Evolutionary conservation across 2,329 filamentous ascomycete species (phyloP).

Genomic region (Arthroderma uncinatum): DNA sequence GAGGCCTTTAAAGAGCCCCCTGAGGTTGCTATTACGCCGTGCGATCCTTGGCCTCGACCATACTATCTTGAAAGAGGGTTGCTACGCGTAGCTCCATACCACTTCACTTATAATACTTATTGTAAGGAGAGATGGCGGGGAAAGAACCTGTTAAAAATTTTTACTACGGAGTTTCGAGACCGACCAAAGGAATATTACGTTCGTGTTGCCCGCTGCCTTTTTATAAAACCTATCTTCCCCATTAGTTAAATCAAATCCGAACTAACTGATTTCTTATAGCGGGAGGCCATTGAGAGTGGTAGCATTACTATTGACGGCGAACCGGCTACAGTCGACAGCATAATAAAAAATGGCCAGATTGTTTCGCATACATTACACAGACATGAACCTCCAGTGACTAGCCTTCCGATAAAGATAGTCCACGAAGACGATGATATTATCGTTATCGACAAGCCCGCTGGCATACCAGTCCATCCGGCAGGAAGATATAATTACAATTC

Average conservation of each 20-base stretch:
- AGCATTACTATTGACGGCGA: slow-evolving; percentile 72
- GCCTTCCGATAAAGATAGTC: slow-evolving; percentile 65
- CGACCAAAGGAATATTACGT: slow-evolving; percentile 77
- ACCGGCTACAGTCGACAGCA: slow-evolving; percentile 53
- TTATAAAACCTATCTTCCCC: background rate
- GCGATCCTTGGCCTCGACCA: slow-evolving; percentile 50
- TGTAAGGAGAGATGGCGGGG: slow-evolving; percentile 91
- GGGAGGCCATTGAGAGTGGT: slow-evolving; percentile 67
- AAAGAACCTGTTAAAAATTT: slow-evolving; percentile 71
- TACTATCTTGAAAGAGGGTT: slow-evolving; percentile 79
- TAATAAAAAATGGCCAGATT: slow-evolving; percentile 77
- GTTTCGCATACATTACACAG: slow-evolving; percentile 90
- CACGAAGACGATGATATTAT: slow-evolving; percentile 90
- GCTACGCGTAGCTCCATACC: slow-evolving; percentile 73
- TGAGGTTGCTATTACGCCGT: slow-evolving; percentile 25
- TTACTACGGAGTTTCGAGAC: slow-evolving; percentile 84
- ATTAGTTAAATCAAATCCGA: background rate
- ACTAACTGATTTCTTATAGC: slow-evolving; percentile 29
- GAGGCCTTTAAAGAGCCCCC: slow-evolving; percentile 21
- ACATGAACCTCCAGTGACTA: slow-evolving; percentile 87
- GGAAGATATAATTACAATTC: slow-evolving; percentile 95
- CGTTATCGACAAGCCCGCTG: slow-evolving; percentile 92
- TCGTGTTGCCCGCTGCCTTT: slow-evolving; percentile 25
- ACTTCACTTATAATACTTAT: slow-evolving; percentile 88
- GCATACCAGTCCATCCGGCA: slow-evolving; percentile 88